phyloP scores from a whole-genome alignment of 108 stramenopile genomes.

The Cylindrotheca closterium region DNA sequence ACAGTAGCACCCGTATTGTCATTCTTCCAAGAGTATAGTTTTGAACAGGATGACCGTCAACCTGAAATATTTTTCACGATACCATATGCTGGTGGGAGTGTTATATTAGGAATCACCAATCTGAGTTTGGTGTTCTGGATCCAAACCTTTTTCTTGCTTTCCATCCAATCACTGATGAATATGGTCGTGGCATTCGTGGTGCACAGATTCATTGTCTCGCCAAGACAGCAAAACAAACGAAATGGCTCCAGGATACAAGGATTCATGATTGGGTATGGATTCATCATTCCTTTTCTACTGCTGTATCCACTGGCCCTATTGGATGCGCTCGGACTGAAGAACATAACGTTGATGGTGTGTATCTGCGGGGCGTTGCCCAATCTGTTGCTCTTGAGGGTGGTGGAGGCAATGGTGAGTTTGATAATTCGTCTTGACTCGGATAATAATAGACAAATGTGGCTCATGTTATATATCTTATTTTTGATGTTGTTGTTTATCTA shows the following conservation, averaged over 20 bases:
- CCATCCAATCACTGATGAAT: constrained; percentile 18
- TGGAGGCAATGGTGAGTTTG: constrained; percentile 11
- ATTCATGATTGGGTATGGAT: constrained; percentile 21
- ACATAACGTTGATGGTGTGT: constrained; percentile 15
- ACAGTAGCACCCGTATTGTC: no score
- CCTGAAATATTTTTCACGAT: background rate
- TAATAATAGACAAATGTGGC: no score
- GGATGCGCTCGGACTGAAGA: background rate
- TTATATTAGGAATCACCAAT: constrained; percentile 12
- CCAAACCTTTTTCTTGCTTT: constrained; percentile 14
- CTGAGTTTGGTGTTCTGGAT: constrained; percentile 23
- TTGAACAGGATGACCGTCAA: background rate
- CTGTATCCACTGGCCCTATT: constrained; percentile 1
- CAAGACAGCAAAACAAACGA: background rate
- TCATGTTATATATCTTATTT: background rate
- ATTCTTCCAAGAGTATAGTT: background rate
- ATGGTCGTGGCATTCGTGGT: constrained; percentile 22
- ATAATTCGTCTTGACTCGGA: background rate
- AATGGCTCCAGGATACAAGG: background rate
- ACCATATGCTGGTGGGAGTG: constrained; percentile 6
- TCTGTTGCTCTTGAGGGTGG: constrained; percentile 13
- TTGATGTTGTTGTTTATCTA: no score
- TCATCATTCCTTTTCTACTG: constrained; percentile 16
- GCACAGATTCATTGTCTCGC: constrained; percentile 18
- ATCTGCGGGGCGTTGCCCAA: constrained; percentile 16